These are phyloP conservation scores for Tuber magnatum DNA, from an alignment of 495 filamentous ascomycete species.

Conservation along the genomic window DNA sequence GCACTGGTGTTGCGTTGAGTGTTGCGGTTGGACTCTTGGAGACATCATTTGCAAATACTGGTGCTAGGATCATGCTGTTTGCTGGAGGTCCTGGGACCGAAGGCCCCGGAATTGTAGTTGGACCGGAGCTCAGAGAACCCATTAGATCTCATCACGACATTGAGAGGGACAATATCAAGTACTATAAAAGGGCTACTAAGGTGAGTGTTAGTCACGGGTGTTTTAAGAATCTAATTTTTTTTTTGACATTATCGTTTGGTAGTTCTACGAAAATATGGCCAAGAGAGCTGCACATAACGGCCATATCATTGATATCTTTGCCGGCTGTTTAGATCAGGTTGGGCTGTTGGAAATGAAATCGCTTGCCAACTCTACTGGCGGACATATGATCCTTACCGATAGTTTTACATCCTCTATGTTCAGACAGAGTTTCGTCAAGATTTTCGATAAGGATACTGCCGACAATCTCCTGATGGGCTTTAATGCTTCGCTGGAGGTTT, in stretches of 20 bases:
- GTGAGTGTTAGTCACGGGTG: constrained; percentile 46
- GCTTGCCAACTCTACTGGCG: constrained; percentile 88
- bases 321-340: constrained; percentile 96
- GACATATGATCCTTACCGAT: constrained; percentile 97
- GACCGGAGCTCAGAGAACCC: constrained; percentile 91
- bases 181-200: constrained; percentile 98
- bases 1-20: constrained; percentile 91
- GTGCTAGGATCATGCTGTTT: constrained; percentile 94
- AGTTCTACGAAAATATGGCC: constrained; percentile 97
- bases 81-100: constrained; percentile 92
- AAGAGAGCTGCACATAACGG: constrained; percentile 95
- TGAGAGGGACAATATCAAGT: constrained; percentile 97
- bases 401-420: constrained; percentile 99
- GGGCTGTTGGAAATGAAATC: constrained; percentile 99
- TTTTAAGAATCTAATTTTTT: not conserved
- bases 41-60: constrained; percentile 89
- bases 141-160: constrained; percentile 99
- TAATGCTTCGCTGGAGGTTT: constrained; percentile 91
- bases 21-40: constrained; percentile 91
- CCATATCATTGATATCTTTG: constrained; percentile 96
- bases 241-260: constrained; percentile 13
- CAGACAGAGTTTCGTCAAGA: constrained; percentile 94
- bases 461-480: constrained; percentile 98
- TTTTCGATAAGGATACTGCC: constrained; percentile 93
- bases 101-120: constrained; percentile 93